Evolutionary conservation across 306 rosid genomes (phyloP).

Genomic region (Quercus wislizeni): DNA sequence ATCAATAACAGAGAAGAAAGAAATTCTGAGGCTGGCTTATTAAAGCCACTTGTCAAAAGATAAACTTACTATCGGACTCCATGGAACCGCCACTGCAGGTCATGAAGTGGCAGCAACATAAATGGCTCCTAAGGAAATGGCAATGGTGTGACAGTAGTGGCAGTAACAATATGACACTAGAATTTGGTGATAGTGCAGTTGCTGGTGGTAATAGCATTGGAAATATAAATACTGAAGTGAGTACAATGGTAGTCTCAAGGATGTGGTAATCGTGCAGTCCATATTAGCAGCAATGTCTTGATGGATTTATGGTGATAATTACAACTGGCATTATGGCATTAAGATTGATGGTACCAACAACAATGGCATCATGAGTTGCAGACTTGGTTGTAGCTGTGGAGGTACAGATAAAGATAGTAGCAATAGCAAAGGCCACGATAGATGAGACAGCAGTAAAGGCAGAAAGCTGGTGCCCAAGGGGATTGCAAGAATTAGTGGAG

Average conservation of each 20-base stretch:
- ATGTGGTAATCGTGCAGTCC: not conserved
- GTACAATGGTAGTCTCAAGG: not conserved
- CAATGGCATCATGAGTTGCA: not conserved
- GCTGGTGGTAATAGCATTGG: not conserved
- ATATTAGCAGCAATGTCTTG: not conserved
- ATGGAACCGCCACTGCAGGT: not conserved
- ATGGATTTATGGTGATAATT: not conserved
- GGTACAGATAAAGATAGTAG: not conserved
- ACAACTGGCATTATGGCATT: not conserved
- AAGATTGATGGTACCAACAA: not conserved
- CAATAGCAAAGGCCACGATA: not conserved
- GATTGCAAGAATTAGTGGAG: not conserved
- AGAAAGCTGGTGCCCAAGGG: not conserved
- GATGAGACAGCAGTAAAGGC: not conserved
- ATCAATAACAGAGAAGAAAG: not conserved
- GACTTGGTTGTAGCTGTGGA: not conserved
- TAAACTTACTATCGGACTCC: not conserved
- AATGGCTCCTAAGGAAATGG: not conserved
- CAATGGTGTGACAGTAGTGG: not conserved
- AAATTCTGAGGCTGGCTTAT: not conserved
- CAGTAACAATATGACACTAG: not conserved
- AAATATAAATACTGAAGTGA: not conserved
- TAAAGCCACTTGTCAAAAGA: not conserved
- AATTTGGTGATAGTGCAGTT: not conserved
- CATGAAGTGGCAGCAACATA: slow-evolving; percentile 2